These are phyloP conservation scores for Clavispora asparagi DNA, from an alignment of 805 yeast genomes.

Conservation along the genomic window DNA sequence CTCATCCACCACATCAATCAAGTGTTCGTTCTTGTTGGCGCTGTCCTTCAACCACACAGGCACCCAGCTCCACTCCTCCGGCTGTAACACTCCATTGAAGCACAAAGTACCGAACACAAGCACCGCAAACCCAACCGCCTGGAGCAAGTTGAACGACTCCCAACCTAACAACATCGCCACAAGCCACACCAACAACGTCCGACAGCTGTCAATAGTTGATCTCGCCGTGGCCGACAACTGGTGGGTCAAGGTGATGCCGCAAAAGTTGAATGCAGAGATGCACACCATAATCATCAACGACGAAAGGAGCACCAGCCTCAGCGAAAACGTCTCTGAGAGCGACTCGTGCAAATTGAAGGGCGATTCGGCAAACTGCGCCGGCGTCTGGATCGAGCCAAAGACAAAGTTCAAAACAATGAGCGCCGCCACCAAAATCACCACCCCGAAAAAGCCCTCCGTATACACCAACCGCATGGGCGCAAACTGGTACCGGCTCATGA, in stretches of 20 bases:
- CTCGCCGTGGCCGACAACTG: constrained; percentile 69
- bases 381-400: constrained; percentile 28
- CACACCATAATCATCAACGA: constrained; percentile 66
- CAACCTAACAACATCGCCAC: constrained; percentile 67
- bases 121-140: constrained; percentile 56
- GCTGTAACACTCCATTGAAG: constrained; percentile 63
- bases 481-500: constrained; percentile 47
- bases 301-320: constrained; percentile 40
- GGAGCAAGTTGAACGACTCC: constrained; percentile 64
- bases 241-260: constrained; percentile 66
- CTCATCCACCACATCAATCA: constrained; percentile 25
- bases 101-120: constrained; percentile 69
- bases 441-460: constrained; percentile 69
- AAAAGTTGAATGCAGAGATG: constrained; percentile 66
- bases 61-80: constrained; percentile 42
- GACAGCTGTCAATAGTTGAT: constrained; percentile 72
- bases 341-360: constrained; percentile 54
- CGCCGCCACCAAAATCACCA: constrained; percentile 35
- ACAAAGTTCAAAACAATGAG: constrained; percentile 42
- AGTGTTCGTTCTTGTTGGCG: constrained; percentile 10
- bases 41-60: constrained; percentile 41
- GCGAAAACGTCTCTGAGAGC: constrained; percentile 42
- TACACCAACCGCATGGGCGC: constrained; percentile 66
- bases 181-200: constrained; percentile 73
- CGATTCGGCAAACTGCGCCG: constrained; percentile 38